phyloP scores from a whole-genome alignment of 1,284 basidiomycete species.

The Ustilago tritici region DNA sequence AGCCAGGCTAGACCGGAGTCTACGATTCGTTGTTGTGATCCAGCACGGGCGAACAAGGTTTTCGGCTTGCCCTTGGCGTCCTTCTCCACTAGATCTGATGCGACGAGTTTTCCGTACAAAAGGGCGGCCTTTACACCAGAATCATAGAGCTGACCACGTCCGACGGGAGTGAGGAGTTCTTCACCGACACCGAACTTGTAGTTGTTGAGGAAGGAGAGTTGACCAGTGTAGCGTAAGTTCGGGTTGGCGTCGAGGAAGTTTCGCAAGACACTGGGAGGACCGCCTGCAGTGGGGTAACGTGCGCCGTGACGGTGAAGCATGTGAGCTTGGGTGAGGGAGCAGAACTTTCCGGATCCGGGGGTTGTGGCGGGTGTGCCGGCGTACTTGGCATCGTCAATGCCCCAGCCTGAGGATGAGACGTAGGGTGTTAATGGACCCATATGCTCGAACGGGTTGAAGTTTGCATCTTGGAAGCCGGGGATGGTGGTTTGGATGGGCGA shows the following conservation, averaged over 20 bases:
- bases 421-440: constrained; percentile 69
- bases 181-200: constrained; percentile 62
- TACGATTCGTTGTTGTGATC: constrained; percentile 67
- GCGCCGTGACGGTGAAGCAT: constrained; percentile 67
- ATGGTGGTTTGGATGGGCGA: constrained; percentile 62
- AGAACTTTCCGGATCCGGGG: constrained; percentile 27
- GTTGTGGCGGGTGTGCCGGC: constrained; percentile 42
- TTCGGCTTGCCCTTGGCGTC: constrained; percentile 28
- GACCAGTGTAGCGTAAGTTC: constrained; percentile 46
- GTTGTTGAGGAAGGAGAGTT: constrained; percentile 57
- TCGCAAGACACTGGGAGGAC: constrained; percentile 35
- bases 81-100: constrained; percentile 28
- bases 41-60: constrained; percentile 62
- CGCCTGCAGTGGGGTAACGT: constrained; percentile 59
- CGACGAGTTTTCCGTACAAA: constrained; percentile 50
- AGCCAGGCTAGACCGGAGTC: constrained; percentile 62
- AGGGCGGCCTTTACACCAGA: constrained; percentile 58
- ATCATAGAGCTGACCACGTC: constrained; percentile 61
- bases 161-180: constrained; percentile 65
- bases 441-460: constrained; percentile 63
- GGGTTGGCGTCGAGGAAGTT: constrained; percentile 39
- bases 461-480: constrained; percentile 45
- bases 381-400: constrained; percentile 59
- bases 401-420: constrained; percentile 57
- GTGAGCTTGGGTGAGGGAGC: constrained; percentile 63